Percentiles rank a stretch among this genome's conserved stretches.
Conservation (phyloP, 768 basidiomycete species). For the Amanita molliuscula region DNA sequence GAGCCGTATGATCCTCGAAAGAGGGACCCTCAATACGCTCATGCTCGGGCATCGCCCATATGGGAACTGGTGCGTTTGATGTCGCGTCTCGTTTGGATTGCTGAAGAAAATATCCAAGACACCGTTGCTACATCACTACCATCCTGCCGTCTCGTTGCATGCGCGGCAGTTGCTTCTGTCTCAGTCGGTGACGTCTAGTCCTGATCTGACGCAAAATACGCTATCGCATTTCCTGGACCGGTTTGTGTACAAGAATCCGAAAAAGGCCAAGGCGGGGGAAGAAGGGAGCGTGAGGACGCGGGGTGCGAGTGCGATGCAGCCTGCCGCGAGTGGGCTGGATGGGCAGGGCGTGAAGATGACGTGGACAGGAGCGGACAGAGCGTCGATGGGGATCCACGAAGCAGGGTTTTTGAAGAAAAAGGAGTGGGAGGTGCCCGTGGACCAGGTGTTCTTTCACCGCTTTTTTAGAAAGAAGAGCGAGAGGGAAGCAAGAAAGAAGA, state of each 20-base stretch:
- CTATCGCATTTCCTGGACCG: slow-evolving; percentile 93
- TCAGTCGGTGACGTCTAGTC: slow-evolving; percentile 67
- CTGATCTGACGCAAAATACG: slow-evolving; percentile 88
- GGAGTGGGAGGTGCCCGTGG: slow-evolving; percentile 69
- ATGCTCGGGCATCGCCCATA: slow-evolving; percentile 68
- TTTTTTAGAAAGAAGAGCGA: slow-evolving; percentile 72
- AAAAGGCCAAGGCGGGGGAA: slow-evolving; percentile 37
- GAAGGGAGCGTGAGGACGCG: slow-evolving; percentile 34
- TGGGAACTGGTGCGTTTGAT: slow-evolving; percentile 75
- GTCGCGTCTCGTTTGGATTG: neutral
- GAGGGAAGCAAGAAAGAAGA: slow-evolving; percentile 30
- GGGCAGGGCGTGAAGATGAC: slow-evolving; percentile 60
- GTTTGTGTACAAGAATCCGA: slow-evolving; percentile 95
- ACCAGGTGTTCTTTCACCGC: slow-evolving; percentile 92
- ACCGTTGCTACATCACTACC: slow-evolving; percentile 78
- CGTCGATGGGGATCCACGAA: slow-evolving; percentile 52
- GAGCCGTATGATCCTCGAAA: slow-evolving; percentile 76
- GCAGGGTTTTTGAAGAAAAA: slow-evolving; percentile 62
- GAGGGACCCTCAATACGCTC: slow-evolving; percentile 80
- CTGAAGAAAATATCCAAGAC: no score
- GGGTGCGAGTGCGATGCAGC: slow-evolving; percentile 94
- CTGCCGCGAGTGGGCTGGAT: slow-evolving; percentile 60
- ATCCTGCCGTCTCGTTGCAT: slow-evolving; percentile 83
- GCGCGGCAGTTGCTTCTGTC: slow-evolving; percentile 70
- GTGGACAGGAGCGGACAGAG: slow-evolving; percentile 43